Conservation (phyloP, 176 grass and related monocot species). For the Zoysia pacifica region DNA sequence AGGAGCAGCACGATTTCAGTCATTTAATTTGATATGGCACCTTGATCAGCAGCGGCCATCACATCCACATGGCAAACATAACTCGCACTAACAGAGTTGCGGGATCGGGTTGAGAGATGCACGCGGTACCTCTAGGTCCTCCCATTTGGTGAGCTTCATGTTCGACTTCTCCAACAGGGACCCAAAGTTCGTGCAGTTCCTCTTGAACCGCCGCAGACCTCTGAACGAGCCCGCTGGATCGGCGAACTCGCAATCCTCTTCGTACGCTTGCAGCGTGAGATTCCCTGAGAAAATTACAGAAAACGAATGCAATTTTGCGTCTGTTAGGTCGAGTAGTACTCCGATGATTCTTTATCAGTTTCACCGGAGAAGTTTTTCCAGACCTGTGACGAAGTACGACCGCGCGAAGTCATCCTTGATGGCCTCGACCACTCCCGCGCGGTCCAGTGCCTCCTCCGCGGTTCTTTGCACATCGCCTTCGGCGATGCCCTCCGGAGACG, state of each 20-base stretch:
- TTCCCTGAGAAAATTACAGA: constrained; percentile 41
- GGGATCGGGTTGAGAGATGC: background rate
- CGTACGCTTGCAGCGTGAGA: constrained; percentile 68
- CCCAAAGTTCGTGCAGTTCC: constrained; percentile 93
- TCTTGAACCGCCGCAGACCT: constrained; percentile 74
- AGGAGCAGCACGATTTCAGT: background rate
- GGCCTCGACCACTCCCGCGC: constrained; percentile 56
- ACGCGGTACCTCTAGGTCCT: constrained; percentile 56
- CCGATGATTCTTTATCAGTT: background rate
- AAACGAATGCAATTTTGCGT: background rate
- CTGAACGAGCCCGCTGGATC: constrained; percentile 86
- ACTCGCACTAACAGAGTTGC: background rate
- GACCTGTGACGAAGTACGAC: constrained; percentile 96
- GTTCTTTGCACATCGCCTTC: background rate
- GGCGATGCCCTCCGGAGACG: constrained; percentile 13
- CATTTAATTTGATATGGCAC: background rate
- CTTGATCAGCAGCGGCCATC: background rate
- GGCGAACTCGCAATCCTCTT: constrained; percentile 87
- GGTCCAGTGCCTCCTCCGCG: constrained; percentile 16
- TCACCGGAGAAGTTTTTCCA: background rate
- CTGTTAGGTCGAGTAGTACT: no score
- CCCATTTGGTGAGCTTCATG: constrained; percentile 97
- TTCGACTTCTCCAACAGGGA: constrained; percentile 80
- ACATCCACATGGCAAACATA: background rate
- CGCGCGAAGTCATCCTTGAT: constrained; percentile 83